Conservation (phyloP, 1,139 yeast species). For the Debaryomyces coudertii region DNA sequence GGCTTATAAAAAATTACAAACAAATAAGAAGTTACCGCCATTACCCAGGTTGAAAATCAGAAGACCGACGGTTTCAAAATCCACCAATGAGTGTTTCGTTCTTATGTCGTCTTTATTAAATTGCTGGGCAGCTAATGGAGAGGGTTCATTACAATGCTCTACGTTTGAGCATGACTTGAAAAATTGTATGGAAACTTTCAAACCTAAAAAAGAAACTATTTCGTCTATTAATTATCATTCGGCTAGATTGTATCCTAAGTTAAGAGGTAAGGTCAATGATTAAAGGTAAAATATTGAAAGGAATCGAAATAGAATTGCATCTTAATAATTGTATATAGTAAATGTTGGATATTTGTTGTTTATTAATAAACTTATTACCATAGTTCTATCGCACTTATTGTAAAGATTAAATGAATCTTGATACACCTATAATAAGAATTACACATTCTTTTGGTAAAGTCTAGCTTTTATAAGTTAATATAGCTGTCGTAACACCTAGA, state of each 20-base stretch:
- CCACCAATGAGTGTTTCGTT: constrained; percentile 73
- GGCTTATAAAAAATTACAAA: constrained; percentile 35
- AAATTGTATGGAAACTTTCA: constrained; percentile 50
- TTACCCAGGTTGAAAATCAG: constrained; percentile 75
- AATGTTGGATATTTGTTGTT: not conserved
- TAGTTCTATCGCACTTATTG: not conserved
- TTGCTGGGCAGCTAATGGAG: constrained; percentile 97
- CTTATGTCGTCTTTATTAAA: constrained; percentile 83
- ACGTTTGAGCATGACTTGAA: constrained; percentile 58
- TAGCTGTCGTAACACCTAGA: no score
- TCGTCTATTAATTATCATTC: constrained; percentile 81
- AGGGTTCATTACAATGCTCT: constrained; percentile 70
- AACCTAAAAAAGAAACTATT: constrained; percentile 48
- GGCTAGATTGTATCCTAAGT: constrained; percentile 74
- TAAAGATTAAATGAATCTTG: not conserved
- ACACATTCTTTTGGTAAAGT: no score
- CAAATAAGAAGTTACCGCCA: constrained; percentile 59
- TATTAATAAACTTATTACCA: not conserved
- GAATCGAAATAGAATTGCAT: not conserved
- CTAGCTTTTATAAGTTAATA: no score
- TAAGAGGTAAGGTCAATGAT: constrained; percentile 76
- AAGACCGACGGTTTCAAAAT: constrained; percentile 59
- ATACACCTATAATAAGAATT: no score
- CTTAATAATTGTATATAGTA: constrained; percentile 6
- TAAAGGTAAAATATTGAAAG: constrained; percentile 24